Percentiles rank a stretch among this genome's conserved stretches.
Conservation (phyloP, 2,329 filamentous ascomycete species). For the Trichophyton schoenleinii region DNA sequence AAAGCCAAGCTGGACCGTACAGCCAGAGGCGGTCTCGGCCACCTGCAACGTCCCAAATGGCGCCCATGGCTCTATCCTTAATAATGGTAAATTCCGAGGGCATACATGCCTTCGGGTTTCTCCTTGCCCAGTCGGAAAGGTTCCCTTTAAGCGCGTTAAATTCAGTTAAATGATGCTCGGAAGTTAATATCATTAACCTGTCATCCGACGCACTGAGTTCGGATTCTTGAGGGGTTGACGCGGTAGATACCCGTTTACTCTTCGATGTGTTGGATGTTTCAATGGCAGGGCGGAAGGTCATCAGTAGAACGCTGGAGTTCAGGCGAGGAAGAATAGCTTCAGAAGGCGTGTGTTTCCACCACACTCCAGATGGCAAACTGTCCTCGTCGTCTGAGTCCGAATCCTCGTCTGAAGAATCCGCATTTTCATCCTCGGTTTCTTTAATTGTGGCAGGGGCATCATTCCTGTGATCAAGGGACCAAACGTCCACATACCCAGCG, state of each 20-base stretch:
- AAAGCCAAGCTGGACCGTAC: conserved; percentile 73
- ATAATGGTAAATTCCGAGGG: conserved; percentile 62
- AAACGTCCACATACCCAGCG: conserved; percentile 76
- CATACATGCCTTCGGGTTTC: conserved; percentile 64
- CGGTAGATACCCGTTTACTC: not conserved
- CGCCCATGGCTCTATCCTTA: conserved; percentile 69
- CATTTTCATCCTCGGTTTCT: conserved; percentile 25
- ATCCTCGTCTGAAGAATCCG: conserved; percentile 37
- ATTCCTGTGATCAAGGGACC: conserved; percentile 54
- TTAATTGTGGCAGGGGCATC: conserved; percentile 21
- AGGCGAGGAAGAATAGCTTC: conserved; percentile 58
- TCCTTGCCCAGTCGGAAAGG: conserved; percentile 72
- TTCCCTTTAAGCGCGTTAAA: conserved; percentile 67
- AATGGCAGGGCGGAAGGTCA: conserved; percentile 50
- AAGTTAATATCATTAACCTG: conserved; percentile 49
- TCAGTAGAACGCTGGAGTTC: conserved; percentile 49
- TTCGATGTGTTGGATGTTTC: conserved; percentile 32
- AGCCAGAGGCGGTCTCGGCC: conserved; percentile 61
- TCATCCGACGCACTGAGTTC: conserved; percentile 33
- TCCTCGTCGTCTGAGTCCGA: conserved; percentile 28
- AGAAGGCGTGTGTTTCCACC: conserved; percentile 64
- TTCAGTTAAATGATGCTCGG: conserved; percentile 57
- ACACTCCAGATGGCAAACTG: conserved; percentile 30
- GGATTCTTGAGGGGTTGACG: no score
- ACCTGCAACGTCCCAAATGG: conserved; percentile 61